Base-by-base conservation (phyloP, 257 asterid species). In the Eucommia ulmoides region DNA sequence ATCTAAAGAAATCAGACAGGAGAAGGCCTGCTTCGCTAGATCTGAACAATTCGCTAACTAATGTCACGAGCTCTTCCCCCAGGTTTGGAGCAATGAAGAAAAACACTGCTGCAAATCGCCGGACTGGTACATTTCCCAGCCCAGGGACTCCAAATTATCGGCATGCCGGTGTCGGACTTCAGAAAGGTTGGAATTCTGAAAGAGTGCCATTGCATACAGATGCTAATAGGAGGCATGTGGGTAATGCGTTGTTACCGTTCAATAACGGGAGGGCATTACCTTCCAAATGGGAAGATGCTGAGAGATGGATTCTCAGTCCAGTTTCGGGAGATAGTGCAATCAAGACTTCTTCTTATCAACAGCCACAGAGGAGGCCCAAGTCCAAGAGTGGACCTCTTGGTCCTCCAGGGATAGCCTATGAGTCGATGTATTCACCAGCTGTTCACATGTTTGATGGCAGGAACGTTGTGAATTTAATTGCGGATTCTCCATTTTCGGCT, bases 211-310 rank as follows among this genome's bases (percentile, higher is more conserved):
- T 53, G 55, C 93, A 77, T 61, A 52, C 69, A 2, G 53, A 54
- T 50, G 63, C 66, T n/a, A 76, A 56, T 57, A 60, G 81, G 63
- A 74, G 81, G 68, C 69, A 66, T 47, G 53, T 68, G 22, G 77
- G 65, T 55, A 57, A 74, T 23, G 64, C 73, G 18, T 62, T 83
- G 68, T 49, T 81, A 67, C 94, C 94, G 56, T 79, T 70, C 63
- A 81, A 62, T 58, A 78, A 58, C 33, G 93, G 95, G 7, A 83
- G 78, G 66, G 62, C 80, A 21, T 55, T 91, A 66, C 99, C 99
- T 69, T 91, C 97, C 1, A 87, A 91, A 71, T 91, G 99, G 99
- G 95, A 81, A 59, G 97, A 91, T 72, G 99, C 99, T 16, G 99
- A 91, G 78, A 75, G 99, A 65, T 91, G 99, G 99, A 87, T 91